These are phyloP conservation scores for Psilocybe sp. DNA, from an alignment of 768 basidiomycete species.

Conservation along the genomic window DNA sequence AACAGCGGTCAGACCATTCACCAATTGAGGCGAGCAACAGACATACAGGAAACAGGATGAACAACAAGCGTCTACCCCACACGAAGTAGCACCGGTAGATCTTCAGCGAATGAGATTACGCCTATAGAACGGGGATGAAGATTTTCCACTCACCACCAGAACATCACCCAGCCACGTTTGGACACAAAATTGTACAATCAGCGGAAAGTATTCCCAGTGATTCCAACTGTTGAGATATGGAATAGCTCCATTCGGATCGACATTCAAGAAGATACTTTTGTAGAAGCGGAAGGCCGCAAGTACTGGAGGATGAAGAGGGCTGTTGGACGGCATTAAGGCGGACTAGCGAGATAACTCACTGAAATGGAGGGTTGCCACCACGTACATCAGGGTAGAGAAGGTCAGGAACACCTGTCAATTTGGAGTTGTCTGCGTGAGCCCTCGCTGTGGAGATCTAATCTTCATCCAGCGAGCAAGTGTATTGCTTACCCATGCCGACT, in stretches of 20 bases:
- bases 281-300: constrained; percentile 17
- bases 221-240: constrained; percentile 15
- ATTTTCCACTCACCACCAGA: constrained; percentile 18
- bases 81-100: constrained; percentile 28
- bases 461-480: not conserved
- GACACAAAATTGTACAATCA: constrained; percentile 16
- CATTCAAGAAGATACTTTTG: constrained; percentile 12
- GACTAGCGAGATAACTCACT: constrained; percentile 1
- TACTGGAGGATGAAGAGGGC: not conserved
- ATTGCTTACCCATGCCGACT: not conserved
- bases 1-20: not conserved
- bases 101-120: constrained; percentile 7
- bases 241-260: not conserved
- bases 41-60: constrained; percentile 20
- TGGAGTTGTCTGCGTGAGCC: not conserved
- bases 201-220: constrained; percentile 18
- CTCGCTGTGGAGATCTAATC: not conserved
- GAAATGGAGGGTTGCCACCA: constrained; percentile 21
- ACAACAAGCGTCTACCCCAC: constrained; percentile 18
- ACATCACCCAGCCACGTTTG: constrained; percentile 24
- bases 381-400: constrained; percentile 21
- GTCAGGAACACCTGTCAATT: constrained; percentile 18
- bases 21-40: constrained; percentile 20
- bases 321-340: not conserved
- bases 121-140: not conserved